A percentile compares a stretch with the other conserved stretches of the same genome.
Evolutionary conservation across 257 asterid species (phyloP).

Genomic region (Solanum verrucosum): DNA sequence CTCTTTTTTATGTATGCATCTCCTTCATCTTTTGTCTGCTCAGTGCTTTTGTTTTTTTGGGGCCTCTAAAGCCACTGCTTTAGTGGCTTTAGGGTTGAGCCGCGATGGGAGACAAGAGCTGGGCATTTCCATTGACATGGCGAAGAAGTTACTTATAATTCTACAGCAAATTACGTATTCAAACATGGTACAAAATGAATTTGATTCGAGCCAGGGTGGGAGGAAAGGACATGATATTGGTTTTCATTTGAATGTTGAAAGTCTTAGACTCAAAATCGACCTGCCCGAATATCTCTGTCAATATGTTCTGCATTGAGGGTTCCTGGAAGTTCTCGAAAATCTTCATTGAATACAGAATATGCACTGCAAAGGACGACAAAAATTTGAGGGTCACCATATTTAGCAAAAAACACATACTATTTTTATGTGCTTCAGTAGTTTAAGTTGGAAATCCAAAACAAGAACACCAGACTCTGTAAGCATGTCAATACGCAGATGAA

Average conservation of each 20-base stretch:
- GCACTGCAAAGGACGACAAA: constrained; percentile 54
- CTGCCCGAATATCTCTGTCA: constrained; percentile 78
- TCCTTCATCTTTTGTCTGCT: neutral
- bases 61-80: neutral
- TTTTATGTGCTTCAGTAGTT: neutral
- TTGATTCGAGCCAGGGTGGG: neutral
- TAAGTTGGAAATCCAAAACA: neutral
- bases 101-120: neutral
- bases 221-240: neutral
- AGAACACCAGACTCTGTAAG: neutral
- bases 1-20: neutral
- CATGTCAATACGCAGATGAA: neutral
- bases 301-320: constrained; percentile 88
- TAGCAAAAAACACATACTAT: neutral
- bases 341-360: constrained; percentile 85
- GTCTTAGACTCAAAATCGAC: constrained; percentile 44
- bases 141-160: neutral
- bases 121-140: neutral
- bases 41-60: neutral
- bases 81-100: neutral
- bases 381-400: neutral
- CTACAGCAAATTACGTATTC: neutral
- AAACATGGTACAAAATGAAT: neutral
- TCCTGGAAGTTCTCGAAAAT: constrained; percentile 89
- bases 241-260: neutral